Conservation (phyloP, 208 protist genomes). For the Naegleria gruberi region DNA sequence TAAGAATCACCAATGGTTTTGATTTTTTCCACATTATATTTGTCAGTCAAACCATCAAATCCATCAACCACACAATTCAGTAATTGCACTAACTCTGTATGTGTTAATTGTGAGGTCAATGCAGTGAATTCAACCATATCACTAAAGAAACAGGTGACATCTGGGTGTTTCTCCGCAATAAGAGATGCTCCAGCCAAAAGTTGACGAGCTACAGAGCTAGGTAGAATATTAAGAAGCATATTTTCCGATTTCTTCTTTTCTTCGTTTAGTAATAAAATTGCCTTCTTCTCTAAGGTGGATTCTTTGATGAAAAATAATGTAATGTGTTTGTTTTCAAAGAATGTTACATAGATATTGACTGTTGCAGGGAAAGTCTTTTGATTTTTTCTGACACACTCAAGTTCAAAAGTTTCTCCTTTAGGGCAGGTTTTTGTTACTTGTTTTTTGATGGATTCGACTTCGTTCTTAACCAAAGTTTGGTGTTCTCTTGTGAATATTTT, state of each 20-base stretch:
- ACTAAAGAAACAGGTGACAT: slow-evolving; percentile 43
- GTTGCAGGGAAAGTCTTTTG: too few species aligned
- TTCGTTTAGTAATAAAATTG: not conserved
- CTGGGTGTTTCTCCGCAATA: slow-evolving; percentile 43
- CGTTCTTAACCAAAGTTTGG: too few species aligned
- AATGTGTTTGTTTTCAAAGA: not conserved
- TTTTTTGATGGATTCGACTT: too few species aligned
- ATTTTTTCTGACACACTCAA: too few species aligned
- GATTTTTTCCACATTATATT: not conserved
- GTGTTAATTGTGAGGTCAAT: not conserved
- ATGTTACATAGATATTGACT: too few species aligned
- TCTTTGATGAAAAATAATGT: not conserved
- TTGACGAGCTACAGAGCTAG: slow-evolving; percentile 39
- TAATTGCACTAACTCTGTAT: not conserved
- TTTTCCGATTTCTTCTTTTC: slow-evolving; percentile 18
- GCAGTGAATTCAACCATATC: not conserved
- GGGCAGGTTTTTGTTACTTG: too few species aligned
- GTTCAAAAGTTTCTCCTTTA: too few species aligned
- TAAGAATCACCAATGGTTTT: not conserved
- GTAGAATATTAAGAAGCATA: slow-evolving; percentile 50
- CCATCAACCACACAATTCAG: not conserved
- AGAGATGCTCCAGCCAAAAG: slow-evolving; percentile 48
- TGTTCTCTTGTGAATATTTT: too few species aligned
- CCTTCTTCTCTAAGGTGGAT: not conserved
- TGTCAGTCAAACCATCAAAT: not conserved